Percentiles rank a stretch among this genome's conserved stretches.
Evolutionary conservation across 352 stramenopile species (phyloP).

Genomic region (Phytophthora cryptogea): DNA sequence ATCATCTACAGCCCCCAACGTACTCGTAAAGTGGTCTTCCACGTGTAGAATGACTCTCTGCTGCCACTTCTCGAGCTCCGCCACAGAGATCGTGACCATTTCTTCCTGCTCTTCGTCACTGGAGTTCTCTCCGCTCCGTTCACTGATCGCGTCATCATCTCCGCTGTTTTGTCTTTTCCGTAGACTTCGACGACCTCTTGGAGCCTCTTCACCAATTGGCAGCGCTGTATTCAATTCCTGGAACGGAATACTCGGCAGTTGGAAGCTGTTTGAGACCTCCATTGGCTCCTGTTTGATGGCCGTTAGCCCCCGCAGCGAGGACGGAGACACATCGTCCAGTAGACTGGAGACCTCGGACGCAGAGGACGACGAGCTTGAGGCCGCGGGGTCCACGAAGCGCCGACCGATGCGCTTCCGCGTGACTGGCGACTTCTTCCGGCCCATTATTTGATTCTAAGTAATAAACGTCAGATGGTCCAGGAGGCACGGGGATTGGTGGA

Average conservation of each 20-base stretch:
- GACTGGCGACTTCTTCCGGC: slow-evolving; percentile 37
- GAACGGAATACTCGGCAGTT: slow-evolving; percentile 6
- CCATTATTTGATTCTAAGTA: slow-evolving; percentile 38
- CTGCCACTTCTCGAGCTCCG: slow-evolving; percentile 70
- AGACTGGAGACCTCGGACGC: slow-evolving; percentile 5
- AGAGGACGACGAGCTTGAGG: slow-evolving; percentile 4
- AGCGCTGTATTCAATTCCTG: slow-evolving; percentile 9
- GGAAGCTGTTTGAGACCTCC: slow-evolving; percentile 14
- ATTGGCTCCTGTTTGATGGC: slow-evolving; percentile 22
- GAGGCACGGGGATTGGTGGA: background rate
- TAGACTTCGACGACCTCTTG: slow-evolving; percentile 7
- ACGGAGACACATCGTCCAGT: slow-evolving; percentile 8
- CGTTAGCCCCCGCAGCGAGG: slow-evolving; percentile 14
- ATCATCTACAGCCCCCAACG: slow-evolving; percentile 13
- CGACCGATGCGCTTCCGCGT: slow-evolving; percentile 36
- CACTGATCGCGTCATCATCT: slow-evolving; percentile 8
- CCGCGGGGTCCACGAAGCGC: slow-evolving; percentile 16
- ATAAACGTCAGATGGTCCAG: background rate
- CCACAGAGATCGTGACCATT: slow-evolving; percentile 49
- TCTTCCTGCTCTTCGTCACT: slow-evolving; percentile 17
- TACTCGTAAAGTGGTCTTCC: slow-evolving; percentile 74
- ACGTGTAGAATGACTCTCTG: slow-evolving; percentile 60
- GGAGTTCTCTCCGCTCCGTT: slow-evolving; percentile 9
- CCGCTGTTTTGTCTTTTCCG: slow-evolving; percentile 31
- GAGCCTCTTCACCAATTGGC: slow-evolving; percentile 5